These are phyloP conservation scores for Rhododendron simsii DNA, from an alignment of 148 eudicot species.

Conservation along the genomic window DNA sequence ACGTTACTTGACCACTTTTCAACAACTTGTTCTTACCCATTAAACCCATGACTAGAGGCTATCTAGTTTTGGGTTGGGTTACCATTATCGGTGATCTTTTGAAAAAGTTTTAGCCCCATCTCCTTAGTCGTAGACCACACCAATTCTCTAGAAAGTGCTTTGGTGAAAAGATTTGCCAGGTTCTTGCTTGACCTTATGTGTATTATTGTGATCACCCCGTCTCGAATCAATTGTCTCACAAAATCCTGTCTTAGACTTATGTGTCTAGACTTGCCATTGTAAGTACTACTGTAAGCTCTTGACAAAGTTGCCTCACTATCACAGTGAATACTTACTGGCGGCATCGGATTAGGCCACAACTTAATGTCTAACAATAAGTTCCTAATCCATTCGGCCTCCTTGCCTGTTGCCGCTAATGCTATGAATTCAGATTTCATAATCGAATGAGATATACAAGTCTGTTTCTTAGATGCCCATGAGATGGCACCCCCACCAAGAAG, in stretches of 20 bases:
- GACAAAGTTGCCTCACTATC: neutral
- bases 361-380: neutral
- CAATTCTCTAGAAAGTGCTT: neutral
- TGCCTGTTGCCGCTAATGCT: neutral
- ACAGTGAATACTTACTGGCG: neutral
- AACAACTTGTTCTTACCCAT: neutral
- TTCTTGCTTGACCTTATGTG: neutral
- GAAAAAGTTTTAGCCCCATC: neutral
- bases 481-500: neutral
- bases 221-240: neutral
- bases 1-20: neutral
- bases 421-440: neutral
- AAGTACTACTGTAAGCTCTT: neutral
- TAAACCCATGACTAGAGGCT: neutral
- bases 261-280: neutral
- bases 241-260: neutral
- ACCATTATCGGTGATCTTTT: neutral
- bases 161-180: neutral
- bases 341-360: neutral
- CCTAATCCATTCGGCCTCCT: neutral
- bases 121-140: neutral
- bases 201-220: neutral
- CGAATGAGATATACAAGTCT: neutral
- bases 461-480: neutral
- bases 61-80: neutral